A percentile compares a stretch with the other conserved stretches of the same genome.
Evolutionary conservation across 305 asterid species (phyloP).

Genomic region (Solanum hybrid): DNA sequence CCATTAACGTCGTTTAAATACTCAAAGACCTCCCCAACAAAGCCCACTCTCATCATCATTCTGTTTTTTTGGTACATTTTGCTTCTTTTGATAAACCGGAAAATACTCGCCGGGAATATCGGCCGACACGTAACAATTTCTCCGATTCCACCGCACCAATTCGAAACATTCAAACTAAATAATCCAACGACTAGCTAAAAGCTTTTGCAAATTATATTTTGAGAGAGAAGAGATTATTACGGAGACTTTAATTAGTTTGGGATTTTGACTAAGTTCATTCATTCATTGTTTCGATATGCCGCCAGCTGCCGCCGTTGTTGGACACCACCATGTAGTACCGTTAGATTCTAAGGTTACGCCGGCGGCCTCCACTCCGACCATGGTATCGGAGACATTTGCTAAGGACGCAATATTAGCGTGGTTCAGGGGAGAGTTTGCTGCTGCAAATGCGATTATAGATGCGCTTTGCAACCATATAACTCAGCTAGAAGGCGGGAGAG

Average conservation of each 20-base stretch:
- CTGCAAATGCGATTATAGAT: constrained; percentile 94
- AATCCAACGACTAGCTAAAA: neutral
- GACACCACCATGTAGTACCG: constrained; percentile 3
- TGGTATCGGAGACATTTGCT: constrained; percentile 55
- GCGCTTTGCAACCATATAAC: constrained; percentile 71
- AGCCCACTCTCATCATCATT: neutral
- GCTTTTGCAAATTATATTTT: neutral
- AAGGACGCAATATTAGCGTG: constrained; percentile 88
- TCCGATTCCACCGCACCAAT: neutral
- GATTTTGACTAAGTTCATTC: neutral
- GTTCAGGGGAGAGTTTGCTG: constrained; percentile 95
- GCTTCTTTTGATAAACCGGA: neutral
- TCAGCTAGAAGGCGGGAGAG: constrained; percentile 47
- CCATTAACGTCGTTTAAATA: neutral
- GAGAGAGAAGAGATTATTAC: neutral
- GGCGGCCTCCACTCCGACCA: constrained; percentile 14
- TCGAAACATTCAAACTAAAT: neutral
- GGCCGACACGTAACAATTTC: neutral
- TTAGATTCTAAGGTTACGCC: neutral
- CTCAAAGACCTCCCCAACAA: neutral
- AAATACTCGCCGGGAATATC: neutral
- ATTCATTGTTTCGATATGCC: neutral
- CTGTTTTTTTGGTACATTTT: neutral
- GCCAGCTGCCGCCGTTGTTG: constrained; percentile 1
- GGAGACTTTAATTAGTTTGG: neutral